phyloP scores from a whole-genome alignment of 2,329 filamentous ascomycete genomes.

The Pseudogymnoascus sp. region DNA sequence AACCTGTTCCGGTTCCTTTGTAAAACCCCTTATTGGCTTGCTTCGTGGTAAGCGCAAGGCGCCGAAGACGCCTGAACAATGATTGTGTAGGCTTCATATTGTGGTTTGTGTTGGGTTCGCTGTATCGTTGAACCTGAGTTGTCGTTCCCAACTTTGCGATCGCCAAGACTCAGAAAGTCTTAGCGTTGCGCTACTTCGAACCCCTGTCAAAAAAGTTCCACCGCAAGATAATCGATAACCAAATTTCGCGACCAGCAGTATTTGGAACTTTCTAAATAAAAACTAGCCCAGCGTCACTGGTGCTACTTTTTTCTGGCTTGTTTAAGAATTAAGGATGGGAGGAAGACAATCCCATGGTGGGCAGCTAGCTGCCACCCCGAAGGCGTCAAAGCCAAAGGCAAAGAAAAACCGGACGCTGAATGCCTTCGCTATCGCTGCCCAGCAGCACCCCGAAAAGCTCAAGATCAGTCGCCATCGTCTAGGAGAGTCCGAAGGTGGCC shows the following conservation, averaged over 20 bases:
- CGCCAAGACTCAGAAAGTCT: constrained; percentile 8
- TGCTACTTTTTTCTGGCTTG: background rate
- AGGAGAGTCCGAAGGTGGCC: constrained; percentile 43
- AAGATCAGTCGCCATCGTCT: constrained; percentile 51
- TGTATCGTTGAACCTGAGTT: background rate
- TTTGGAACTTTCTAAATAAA: constrained; percentile 18
- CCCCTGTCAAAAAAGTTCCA: constrained; percentile 13
- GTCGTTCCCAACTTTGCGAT: constrained; percentile 9
- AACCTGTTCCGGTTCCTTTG: constrained; percentile 87
- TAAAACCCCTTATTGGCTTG: constrained; percentile 91
- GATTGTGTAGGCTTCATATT: constrained; percentile 62
- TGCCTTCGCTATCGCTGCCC: constrained; percentile 58
- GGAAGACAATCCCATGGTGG: constrained; percentile 31
- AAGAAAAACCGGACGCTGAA: constrained; percentile 41
- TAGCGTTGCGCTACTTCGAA: background rate
- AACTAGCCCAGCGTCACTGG: constrained; percentile 6
- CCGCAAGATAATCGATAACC: constrained; percentile 10
- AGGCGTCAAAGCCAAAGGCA: constrained; percentile 37
- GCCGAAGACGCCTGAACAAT: constrained; percentile 63
- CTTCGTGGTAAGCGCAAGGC: constrained; percentile 82
- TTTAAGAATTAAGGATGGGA: constrained; percentile 23
- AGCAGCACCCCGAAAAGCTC: constrained; percentile 43
- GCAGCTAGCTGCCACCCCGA: constrained; percentile 26
- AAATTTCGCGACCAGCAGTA: constrained; percentile 7
- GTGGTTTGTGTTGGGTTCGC: constrained; percentile 9